Base-by-base conservation (phyloP, 768 basidiomycete species). In the Hypsizygus marmoreus region DNA sequence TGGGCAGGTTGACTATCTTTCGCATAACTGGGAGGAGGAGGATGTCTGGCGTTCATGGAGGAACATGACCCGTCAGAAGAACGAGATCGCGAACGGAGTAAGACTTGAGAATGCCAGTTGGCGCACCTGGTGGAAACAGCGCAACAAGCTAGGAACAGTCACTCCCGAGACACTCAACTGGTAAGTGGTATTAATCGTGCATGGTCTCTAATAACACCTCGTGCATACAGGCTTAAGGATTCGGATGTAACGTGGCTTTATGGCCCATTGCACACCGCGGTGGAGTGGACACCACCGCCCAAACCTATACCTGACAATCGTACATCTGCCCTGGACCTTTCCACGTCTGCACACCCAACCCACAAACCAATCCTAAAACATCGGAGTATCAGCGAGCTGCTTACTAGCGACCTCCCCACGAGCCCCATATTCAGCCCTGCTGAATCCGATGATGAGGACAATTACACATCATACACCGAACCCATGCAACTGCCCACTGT, bases 111-210 rank as follows among this genome's bases (percentile, higher is more conserved):
- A 99, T 60, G 97, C 97, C 7, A 91, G 88, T 50, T 99, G 95
- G 95, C 75, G 95, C 31, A 98, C 95, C 1, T 99, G 95, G 95
- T 97, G 95, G 86, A 97, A 98, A 71, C 95, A 97, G 79, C 76
- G 95, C 51, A 97, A 97, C 59, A 90, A 94, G 54, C 80, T 99
- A 50, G 91, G 87, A 73, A 99, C 95, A 0, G 78, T 99, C 63
- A 88, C 86, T 19, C 95, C 95, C 47, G 97, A 99, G 74, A 97
- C 95, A 3, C 82, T 99, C 57, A 99, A 99, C 67, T 99, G 95
- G 95, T 97, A 60, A 59, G 88, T 67, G 49, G 38, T 26, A 31
- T 45, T 32, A 43, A 4, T 49, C 32, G 42, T 48, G 34, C 39
- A 14, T 39, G 36, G 28, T 29, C 31, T 43, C 47, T 53, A 25